Evolutionary conservation across 2,329 filamentous ascomycete genomes (phyloP).

Genomic region (Epichloe hybrida): DNA sequence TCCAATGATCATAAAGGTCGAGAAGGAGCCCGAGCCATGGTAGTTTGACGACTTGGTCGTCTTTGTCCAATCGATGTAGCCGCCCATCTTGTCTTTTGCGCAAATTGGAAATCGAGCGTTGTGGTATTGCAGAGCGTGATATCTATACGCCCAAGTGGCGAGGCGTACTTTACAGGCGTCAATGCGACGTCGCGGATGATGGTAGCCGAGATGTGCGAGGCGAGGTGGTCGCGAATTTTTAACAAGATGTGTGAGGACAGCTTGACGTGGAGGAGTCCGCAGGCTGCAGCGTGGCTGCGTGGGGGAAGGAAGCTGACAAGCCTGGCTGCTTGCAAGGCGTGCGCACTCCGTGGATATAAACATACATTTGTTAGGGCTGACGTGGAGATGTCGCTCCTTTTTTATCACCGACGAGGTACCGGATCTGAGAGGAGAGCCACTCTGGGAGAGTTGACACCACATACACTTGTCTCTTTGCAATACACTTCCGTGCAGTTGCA

Average conservation of each 20-base stretch:
- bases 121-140: not conserved
- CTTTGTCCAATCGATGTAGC: conserved; percentile 40
- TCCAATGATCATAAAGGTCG: conserved; percentile 92
- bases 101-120: not conserved
- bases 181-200: not conserved
- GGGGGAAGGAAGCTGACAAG: too few species aligned
- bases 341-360: too few species aligned
- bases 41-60: conserved; percentile 44
- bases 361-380: too few species aligned
- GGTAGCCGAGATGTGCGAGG: not conserved
- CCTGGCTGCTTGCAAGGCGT: not conserved
- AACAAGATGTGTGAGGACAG: not conserved
- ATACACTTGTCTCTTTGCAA: too few species aligned
- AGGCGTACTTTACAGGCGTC: not conserved
- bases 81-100: conserved; percentile 14
- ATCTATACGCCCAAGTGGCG: not conserved
- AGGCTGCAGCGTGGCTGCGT: not conserved
- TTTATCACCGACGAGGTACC: too few species aligned
- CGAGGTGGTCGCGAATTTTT: not conserved
- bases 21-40: conserved; percentile 59
- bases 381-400: too few species aligned
- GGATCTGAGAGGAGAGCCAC: too few species aligned
- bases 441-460: too few species aligned
- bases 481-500: too few species aligned
- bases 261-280: not conserved